A percentile compares a stretch with the other conserved stretches of the same genome.
Conservation (phyloP, 495 filamentous ascomycete genomes). For the Xylaria scruposa region DNA sequence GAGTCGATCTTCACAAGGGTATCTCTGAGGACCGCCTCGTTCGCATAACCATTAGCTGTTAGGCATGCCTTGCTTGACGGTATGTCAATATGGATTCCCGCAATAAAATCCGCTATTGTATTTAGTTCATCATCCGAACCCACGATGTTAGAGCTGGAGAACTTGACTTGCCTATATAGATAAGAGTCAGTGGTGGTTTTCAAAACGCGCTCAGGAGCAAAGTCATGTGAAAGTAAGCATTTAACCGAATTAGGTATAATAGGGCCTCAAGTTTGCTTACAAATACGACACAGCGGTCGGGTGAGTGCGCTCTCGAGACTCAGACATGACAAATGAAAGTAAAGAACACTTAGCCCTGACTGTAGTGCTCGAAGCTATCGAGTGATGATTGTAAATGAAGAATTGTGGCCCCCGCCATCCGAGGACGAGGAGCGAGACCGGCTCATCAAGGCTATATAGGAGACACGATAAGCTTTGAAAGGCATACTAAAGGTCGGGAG, state of each 20-base stretch:
- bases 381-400: not conserved
- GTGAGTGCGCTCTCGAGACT: not conserved
- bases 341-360: not conserved
- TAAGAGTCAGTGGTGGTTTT: not conserved
- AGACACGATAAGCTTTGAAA: not conserved
- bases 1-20: not conserved
- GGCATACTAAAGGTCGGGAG: not conserved
- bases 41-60: conserved; percentile 4
- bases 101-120: not conserved
- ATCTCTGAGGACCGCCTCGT: not conserved
- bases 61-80: not conserved
- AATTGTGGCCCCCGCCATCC: not conserved
- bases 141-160: not conserved
- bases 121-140: not conserved
- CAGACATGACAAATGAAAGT: not conserved
- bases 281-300: not conserved
- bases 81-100: not conserved
- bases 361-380: not conserved
- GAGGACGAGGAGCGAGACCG: not conserved
- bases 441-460: not conserved
- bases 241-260: not conserved
- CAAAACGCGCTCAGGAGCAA: not conserved
- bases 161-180: not conserved
- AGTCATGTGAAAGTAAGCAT: not conserved
- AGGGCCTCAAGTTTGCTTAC: not conserved